A percentile compares a stretch with the other conserved stretches of the same genome.
Conservation (phyloP, 2,329 filamentous ascomycete genomes). For the Fusarium burgessii region DNA sequence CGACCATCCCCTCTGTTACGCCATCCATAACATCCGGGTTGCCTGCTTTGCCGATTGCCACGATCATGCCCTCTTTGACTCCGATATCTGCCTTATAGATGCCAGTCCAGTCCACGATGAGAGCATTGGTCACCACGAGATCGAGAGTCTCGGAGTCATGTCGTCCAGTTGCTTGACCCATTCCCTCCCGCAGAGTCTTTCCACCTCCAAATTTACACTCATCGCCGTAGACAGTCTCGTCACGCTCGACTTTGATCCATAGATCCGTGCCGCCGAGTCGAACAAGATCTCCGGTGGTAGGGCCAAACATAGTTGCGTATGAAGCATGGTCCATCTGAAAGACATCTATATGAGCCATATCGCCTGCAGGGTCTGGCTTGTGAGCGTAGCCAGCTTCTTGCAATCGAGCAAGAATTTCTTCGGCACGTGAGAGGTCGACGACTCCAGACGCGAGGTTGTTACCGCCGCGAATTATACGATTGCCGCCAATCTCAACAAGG, state of each 20-base stretch:
- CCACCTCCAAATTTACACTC: conserved; percentile 96
- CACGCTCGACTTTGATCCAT: conserved; percentile 91
- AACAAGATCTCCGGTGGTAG: conserved; percentile 88
- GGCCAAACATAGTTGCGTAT: conserved; percentile 92
- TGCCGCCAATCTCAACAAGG: conserved; percentile 87
- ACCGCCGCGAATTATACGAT: conserved; percentile 83
- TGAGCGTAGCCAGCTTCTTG: conserved; percentile 83
- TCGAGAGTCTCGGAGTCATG: conserved; percentile 80
- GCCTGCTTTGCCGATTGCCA: conserved; percentile 91
- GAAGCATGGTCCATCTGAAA: conserved; percentile 80
- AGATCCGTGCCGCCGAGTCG: conserved; percentile 85
- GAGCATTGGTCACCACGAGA: conserved; percentile 87
- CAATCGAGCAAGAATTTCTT: conserved; percentile 75
- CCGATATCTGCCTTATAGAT: conserved; percentile 98
- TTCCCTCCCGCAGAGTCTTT: conserved; percentile 93
- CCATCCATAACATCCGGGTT: conserved; percentile 98
- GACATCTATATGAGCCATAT: conserved; percentile 66
- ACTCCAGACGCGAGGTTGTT: conserved; percentile 81
- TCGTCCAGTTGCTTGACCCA: conserved; percentile 90
- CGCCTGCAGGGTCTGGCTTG: conserved; percentile 71
- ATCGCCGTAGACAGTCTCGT: conserved; percentile 86
- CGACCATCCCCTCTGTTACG: conserved; percentile 80
- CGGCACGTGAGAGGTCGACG: conserved; percentile 72
- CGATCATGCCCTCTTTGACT: conserved; percentile 87
- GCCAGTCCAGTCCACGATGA: conserved; percentile 90